Evolutionary conservation across 2,329 filamentous ascomycete species (phyloP).

Genomic region (Aspergillus pseudoglaucus): DNA sequence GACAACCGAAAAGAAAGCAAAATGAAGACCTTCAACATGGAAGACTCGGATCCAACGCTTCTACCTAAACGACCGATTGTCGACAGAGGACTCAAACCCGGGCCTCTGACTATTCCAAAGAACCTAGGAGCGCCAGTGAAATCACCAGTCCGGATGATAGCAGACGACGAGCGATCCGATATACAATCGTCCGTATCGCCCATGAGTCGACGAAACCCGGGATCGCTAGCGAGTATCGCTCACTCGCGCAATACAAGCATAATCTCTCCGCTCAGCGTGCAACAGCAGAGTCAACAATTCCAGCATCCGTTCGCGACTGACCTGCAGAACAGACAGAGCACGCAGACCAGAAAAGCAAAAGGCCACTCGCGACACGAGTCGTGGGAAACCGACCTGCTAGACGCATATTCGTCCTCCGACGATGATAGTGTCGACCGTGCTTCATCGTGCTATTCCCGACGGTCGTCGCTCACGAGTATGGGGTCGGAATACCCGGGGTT

Average conservation of each 20-base stretch:
- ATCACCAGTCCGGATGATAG: no score
- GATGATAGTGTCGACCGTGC: conserved; percentile 21
- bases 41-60: neutral
- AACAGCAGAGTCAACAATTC: neutral
- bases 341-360: no score
- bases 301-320: no score
- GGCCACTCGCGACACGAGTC: neutral
- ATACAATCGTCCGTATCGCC: neutral
- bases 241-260: no score
- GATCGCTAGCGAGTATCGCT: no score
- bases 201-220: neutral
- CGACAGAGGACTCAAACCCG: neutral
- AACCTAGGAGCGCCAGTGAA: neutral
- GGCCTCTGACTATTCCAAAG: neutral
- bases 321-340: no score
- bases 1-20: no score
- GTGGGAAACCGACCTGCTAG: neutral
- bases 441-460: conserved; percentile 32
- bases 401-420: conserved; percentile 15
- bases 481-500: conserved; percentile 17
- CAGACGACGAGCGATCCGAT: neutral
- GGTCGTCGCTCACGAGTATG: conserved; percentile 30
- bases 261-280: neutral
- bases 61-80: neutral
- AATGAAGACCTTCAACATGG: neutral